These are phyloP conservation scores for Punica granatum DNA, from an alignment of 345 rosid genomes.

Conservation along the genomic window DNA sequence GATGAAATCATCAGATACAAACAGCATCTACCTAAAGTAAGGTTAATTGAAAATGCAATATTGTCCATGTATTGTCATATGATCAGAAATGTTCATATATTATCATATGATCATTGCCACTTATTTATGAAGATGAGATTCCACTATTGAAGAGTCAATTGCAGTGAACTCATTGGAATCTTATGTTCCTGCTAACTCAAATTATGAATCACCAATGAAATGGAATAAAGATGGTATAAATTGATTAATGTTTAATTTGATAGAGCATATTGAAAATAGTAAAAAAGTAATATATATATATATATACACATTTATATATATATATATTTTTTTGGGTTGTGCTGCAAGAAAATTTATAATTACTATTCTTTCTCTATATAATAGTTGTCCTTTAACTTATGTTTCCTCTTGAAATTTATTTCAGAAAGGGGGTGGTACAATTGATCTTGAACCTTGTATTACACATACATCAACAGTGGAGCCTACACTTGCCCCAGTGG, in stretches of 20 bases:
- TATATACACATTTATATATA: no score
- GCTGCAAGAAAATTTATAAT: neutral
- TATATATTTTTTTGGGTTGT: no score
- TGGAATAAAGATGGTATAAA: neutral
- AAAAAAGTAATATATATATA: no score
- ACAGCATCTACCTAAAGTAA: neutral
- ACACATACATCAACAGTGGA: slow-evolving; percentile 91
- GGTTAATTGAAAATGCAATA: neutral
- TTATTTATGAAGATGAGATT: no score
- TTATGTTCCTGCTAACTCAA: no score
- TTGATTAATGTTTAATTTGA: neutral
- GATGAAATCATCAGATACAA: neutral
- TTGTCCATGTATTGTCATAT: neutral
- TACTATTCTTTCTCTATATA: neutral
- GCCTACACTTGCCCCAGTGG: slow-evolving; percentile 99
- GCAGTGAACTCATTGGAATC: no score
- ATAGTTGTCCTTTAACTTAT: neutral
- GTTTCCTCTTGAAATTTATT: slow-evolving; percentile 5
- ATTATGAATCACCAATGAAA: no score
- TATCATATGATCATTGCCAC: neutral
- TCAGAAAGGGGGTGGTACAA: slow-evolving; percentile 96
- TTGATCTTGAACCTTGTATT: slow-evolving; percentile 94
- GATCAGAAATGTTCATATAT: neutral
- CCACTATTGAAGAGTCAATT: no score
- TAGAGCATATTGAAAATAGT: no score